phyloP scores from a whole-genome alignment of 2,329 filamentous ascomycete genomes.

The Fusarium metavorans region DNA sequence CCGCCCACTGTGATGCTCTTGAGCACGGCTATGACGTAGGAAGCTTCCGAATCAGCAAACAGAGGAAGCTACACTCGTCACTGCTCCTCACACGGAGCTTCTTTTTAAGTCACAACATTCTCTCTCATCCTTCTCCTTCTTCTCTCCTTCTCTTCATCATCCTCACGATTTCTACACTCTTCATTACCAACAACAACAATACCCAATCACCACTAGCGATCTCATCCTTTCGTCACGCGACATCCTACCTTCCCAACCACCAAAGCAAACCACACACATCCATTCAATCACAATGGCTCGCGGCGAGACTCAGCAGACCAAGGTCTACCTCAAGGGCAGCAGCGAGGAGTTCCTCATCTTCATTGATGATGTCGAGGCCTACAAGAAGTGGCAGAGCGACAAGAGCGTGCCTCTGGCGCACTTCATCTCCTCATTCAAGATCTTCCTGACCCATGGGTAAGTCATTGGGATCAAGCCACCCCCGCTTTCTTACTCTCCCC shows the following conservation, averaged over 20 bases:
- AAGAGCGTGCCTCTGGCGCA: constrained; percentile 82
- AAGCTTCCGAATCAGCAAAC: constrained; percentile 37
- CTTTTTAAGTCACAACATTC: constrained; percentile 40
- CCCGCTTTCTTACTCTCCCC: constrained; percentile 11
- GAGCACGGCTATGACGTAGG: constrained; percentile 40
- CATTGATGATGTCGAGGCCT: constrained; percentile 69
- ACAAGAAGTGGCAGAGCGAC: constrained; percentile 87
- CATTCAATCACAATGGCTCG: constrained; percentile 70
- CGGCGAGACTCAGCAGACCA: constrained; percentile 77
- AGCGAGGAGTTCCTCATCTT: constrained; percentile 71
- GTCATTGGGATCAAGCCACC: constrained; percentile 54
- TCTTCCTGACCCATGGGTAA: constrained; percentile 90
- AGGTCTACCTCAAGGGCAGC: constrained; percentile 87
- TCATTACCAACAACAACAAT: constrained; percentile 15
- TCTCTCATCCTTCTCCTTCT: constrained; percentile 15
- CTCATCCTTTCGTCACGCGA: constrained; percentile 9
- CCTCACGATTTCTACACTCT: constrained; percentile 25
- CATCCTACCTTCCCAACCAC: constrained; percentile 20
- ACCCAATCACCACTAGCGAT: not conserved
- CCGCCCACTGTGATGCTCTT: constrained; percentile 29
- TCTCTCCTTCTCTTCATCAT: constrained; percentile 30
- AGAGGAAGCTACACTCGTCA: constrained; percentile 37
- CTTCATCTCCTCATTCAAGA: constrained; percentile 88
- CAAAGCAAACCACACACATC: constrained; percentile 22
- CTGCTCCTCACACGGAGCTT: constrained; percentile 34